Percentiles rank a stretch among this genome's conserved stretches.
These are phyloP conservation scores for Xerocomus nothofagi DNA, from an alignment of 1,284 basidiomycete genomes.

Conservation along the genomic window DNA sequence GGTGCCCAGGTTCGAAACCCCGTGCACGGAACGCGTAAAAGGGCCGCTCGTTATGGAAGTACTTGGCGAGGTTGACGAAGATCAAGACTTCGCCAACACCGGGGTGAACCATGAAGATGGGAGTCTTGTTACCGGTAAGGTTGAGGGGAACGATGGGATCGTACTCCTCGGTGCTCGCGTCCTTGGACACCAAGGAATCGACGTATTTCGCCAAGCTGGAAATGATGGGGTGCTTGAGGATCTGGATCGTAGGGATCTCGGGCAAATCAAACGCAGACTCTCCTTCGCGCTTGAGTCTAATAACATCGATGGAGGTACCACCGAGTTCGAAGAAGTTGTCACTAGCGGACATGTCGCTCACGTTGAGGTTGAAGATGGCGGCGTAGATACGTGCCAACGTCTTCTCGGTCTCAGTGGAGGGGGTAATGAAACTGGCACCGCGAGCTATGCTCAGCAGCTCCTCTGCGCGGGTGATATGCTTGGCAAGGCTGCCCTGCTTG, in stretches of 20 bases:
- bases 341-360: slow-evolving; percentile 22
- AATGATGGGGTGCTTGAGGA: slow-evolving; percentile 39
- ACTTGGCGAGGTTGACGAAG: slow-evolving; percentile 41
- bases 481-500: slow-evolving; percentile 25
- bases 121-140: slow-evolving; percentile 39
- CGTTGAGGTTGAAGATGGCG: slow-evolving; percentile 22
- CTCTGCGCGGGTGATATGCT: slow-evolving; percentile 22
- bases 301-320: slow-evolving; percentile 31
- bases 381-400: slow-evolving; percentile 23
- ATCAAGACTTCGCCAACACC: slow-evolving; percentile 44
- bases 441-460: slow-evolving; percentile 21
- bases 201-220: slow-evolving; percentile 31
- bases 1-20: slow-evolving; percentile 40
- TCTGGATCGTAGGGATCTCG: slow-evolving; percentile 40
- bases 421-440: slow-evolving; percentile 19
- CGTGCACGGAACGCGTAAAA: slow-evolving; percentile 43
- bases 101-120: slow-evolving; percentile 44
- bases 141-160: slow-evolving; percentile 38
- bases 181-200: slow-evolving; percentile 16
- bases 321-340: slow-evolving; percentile 33
- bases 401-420: slow-evolving; percentile 21
- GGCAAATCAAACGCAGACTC: slow-evolving; percentile 34
- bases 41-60: slow-evolving; percentile 38
- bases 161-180: slow-evolving; percentile 21
- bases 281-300: slow-evolving; percentile 33